These are phyloP conservation scores for Neurospora sp. DNA, from an alignment of 495 filamentous ascomycete genomes.

Conservation along the genomic window DNA sequence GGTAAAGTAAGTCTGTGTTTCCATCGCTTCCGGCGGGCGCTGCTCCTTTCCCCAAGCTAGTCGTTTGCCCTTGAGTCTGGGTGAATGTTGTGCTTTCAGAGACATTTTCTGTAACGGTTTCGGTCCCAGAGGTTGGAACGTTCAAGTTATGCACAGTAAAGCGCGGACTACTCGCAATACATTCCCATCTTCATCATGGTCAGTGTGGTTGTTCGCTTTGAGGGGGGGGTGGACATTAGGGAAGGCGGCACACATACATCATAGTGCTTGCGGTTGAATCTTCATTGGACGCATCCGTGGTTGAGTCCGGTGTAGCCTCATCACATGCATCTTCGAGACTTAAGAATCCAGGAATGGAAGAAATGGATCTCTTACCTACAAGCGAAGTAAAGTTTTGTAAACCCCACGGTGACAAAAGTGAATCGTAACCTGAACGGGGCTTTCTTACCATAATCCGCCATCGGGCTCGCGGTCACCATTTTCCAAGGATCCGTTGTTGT, in stretches of 20 bases:
- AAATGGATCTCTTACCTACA: neutral
- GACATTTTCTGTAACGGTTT: neutral
- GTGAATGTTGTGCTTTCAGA: neutral
- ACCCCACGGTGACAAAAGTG: neutral
- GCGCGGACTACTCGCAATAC: neutral
- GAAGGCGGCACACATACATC: neutral
- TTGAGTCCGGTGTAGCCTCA: neutral
- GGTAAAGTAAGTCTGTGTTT: neutral
- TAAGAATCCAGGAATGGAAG: neutral
- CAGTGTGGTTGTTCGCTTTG: neutral
- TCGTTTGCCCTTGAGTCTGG: neutral
- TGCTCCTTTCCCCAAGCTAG: neutral
- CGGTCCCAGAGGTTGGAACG: neutral
- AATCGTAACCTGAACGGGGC: neutral
- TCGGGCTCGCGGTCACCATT: neutral
- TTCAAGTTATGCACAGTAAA: neutral
- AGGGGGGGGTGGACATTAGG: neutral
- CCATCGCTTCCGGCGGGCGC: neutral
- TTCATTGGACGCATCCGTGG: neutral
- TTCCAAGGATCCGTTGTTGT: neutral
- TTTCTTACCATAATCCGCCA: neutral
- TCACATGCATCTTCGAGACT: neutral
- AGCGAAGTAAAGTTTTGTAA: neutral
- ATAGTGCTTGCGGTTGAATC: neutral
- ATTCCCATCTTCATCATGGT: neutral